Evolutionary conservation across 805 yeast species (phyloP).

Genomic region (Kazachstania viticola): DNA sequence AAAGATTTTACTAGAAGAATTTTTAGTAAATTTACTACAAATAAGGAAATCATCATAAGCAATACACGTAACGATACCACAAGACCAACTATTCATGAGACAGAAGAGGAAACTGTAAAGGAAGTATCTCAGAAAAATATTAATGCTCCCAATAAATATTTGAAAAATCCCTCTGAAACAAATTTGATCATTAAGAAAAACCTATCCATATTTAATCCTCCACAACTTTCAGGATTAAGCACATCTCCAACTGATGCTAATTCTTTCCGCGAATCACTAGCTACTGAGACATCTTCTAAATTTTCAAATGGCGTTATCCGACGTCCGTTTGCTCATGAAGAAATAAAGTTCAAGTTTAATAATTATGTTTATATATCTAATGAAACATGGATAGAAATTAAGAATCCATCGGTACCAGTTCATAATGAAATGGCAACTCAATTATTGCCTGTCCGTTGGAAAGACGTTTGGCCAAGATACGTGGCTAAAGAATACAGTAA

Average conservation of each 20-base stretch:
- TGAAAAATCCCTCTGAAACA: not conserved
- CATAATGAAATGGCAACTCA: conserved; percentile 42
- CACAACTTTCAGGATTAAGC: conserved; percentile 3
- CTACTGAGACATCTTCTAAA: conserved; percentile 8
- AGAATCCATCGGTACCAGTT: conserved; percentile 67
- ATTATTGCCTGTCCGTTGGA: conserved; percentile 77
- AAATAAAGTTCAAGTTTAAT: conserved; percentile 2
- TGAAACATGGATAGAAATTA: conserved; percentile 46
- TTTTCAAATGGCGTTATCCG: conserved; percentile 1
- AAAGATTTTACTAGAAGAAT: conserved; percentile 17
- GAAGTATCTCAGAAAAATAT: not conserved
- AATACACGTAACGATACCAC: not conserved
- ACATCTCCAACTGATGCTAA: conserved; percentile 1
- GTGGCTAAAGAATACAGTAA: conserved; percentile 60
- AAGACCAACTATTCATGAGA: not conserved
- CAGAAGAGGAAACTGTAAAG: not conserved
- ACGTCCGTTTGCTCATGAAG: conserved; percentile 2
- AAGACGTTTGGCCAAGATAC: conserved; percentile 71
- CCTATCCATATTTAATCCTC: too few relatives aligned
- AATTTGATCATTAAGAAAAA: conserved; percentile 7
- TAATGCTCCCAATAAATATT: not conserved
- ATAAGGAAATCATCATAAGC: not conserved
- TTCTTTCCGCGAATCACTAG: conserved; percentile 6
- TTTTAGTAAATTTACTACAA: conserved; percentile 9
- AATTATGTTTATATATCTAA: conserved; percentile 4